These are phyloP conservation scores for Podila verticillata DNA, from an alignment of 192 early-diverging fungal species.

Conservation along the genomic window DNA sequence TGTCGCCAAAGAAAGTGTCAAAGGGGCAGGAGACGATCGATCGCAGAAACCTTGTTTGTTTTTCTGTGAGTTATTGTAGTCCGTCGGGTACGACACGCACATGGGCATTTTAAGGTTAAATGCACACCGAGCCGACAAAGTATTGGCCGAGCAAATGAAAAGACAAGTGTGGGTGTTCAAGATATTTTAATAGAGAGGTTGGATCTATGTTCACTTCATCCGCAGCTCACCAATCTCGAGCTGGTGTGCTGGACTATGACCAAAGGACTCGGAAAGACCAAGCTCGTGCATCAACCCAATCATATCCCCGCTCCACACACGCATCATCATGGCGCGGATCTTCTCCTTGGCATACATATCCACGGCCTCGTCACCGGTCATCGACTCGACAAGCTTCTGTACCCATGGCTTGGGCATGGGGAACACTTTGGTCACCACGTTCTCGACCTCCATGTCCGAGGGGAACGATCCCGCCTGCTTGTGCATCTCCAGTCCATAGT, in stretches of 20 bases:
- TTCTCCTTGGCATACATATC: conserved; percentile 50
- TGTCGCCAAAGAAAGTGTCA: not conserved
- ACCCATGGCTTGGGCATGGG: conserved; percentile 50
- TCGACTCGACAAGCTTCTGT: conserved; percentile 27
- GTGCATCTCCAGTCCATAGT: conserved; percentile 45
- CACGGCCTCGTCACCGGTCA: conserved; percentile 40
- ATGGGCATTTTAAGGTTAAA: not conserved
- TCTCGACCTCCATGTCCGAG: conserved; percentile 38
- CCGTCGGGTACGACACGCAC: no score
- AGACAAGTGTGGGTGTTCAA: not conserved
- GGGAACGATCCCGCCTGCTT: conserved; percentile 37
- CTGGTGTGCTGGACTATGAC: conserved; percentile 5
- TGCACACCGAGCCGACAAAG: not conserved
- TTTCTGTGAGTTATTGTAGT: no score
- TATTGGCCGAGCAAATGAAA: not conserved
- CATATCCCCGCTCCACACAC: conserved; percentile 25
- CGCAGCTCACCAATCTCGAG: conserved; percentile 28
- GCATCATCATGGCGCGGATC: conserved; percentile 40
- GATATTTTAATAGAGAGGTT: no score
- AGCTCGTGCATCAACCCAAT: conserved; percentile 26
- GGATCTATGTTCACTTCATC: not conserved
- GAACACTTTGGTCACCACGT: conserved; percentile 59
- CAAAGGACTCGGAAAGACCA: conserved; percentile 9
- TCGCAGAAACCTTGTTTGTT: not conserved
- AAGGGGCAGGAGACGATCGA: not conserved